Conservation (phyloP, 2,329 filamentous ascomycete species). For the Lasiodiplodia sp. region DNA sequence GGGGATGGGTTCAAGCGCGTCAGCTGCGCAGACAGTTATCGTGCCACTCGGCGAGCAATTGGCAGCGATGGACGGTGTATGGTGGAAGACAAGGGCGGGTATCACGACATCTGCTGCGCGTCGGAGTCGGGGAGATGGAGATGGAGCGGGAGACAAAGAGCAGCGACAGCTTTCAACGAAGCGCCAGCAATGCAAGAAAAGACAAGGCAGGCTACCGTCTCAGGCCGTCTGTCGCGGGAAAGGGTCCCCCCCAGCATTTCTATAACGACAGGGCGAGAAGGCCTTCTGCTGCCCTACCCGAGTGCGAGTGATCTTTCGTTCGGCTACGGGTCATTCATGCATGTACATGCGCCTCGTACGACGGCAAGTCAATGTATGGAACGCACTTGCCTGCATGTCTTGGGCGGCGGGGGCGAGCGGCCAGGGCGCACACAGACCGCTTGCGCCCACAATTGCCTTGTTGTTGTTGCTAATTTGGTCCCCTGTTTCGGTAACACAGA, state of each 20-base stretch:
- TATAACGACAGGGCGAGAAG: neutral
- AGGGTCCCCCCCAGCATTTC: neutral
- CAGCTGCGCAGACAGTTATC: neutral
- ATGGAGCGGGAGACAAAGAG: neutral
- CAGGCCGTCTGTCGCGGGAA: neutral
- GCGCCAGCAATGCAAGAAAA: too few species aligned
- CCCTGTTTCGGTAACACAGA: neutral
- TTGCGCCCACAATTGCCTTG: too few species aligned
- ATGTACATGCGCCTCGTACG: conserved; percentile 8
- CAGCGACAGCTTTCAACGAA: neutral
- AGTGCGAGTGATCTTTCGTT: neutral
- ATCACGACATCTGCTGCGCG: conserved; percentile 19
- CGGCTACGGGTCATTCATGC: neutral
- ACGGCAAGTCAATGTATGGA: neutral
- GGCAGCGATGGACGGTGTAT: neutral
- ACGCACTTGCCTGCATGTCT: conserved; percentile 20
- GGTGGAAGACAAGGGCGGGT: conserved; percentile 25
- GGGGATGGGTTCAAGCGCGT: neutral
- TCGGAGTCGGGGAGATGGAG: neutral
- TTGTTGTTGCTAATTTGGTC: conserved; percentile 9
- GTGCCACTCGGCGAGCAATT: neutral
- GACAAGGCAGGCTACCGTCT: neutral
- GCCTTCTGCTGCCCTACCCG: neutral
- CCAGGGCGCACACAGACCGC: neutral
- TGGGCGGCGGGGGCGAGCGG: neutral